Evolutionary conservation across 345 rosid species (phyloP).

Genomic region (Populus nigra): DNA sequence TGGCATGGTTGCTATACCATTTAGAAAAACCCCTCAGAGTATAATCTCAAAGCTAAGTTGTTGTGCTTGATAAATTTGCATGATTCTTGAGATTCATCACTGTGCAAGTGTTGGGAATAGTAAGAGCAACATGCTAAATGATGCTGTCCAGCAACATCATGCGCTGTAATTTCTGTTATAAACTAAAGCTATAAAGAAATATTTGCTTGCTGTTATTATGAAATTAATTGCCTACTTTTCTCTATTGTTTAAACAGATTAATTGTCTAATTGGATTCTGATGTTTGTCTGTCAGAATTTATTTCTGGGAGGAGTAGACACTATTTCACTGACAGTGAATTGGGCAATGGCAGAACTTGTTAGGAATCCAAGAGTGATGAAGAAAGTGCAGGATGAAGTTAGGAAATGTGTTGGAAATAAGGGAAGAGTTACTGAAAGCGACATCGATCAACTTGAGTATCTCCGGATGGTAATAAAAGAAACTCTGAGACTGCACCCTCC

Average conservation of each 20-base stretch:
- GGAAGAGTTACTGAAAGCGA: slow-evolving; percentile 7
- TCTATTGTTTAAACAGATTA: not conserved
- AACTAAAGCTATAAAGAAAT: not conserved
- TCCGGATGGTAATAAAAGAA: slow-evolving; percentile 48
- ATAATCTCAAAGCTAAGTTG: too few species aligned
- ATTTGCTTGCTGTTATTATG: not conserved
- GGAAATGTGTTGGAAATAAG: not conserved
- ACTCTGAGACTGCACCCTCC: slow-evolving; percentile 53
- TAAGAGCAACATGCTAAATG: not conserved
- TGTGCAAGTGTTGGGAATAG: not conserved
- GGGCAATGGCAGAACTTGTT: slow-evolving; percentile 66
- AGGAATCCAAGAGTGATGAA: slow-evolving; percentile 49
- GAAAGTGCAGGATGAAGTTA: slow-evolving; percentile 55
- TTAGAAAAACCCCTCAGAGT: not conserved
- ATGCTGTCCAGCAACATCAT: not conserved
- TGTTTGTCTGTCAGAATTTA: not conserved
- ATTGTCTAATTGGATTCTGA: not conserved
- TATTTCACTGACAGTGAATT: slow-evolving; percentile 35
- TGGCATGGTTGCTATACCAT: not conserved
- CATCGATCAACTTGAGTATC: slow-evolving; percentile 32
- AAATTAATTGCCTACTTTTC: not conserved
- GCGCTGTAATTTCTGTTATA: not conserved
- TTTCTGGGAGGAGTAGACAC: slow-evolving; percentile 53
- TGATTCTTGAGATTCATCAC: not conserved
- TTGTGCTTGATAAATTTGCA: not conserved